Evolutionary conservation across 2,329 filamentous ascomycete genomes (phyloP).

Genomic region (Cytospora mali): DNA sequence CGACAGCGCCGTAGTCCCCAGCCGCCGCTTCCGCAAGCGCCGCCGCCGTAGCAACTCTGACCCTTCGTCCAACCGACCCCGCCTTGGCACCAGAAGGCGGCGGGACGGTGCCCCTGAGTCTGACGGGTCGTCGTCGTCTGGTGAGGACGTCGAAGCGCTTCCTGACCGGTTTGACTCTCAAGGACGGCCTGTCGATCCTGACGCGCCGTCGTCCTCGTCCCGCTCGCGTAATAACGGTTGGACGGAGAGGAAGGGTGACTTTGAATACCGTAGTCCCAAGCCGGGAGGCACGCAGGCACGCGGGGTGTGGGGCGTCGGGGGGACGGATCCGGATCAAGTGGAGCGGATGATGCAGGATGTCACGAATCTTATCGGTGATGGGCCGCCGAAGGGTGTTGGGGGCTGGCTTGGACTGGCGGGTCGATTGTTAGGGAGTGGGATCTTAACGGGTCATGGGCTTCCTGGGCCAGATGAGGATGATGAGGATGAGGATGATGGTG

Average conservation of each 20-base stretch:
- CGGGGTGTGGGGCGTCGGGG: slow-evolving; percentile 49
- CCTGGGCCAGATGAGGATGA: slow-evolving; percentile 14
- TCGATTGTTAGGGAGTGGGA: slow-evolving; percentile 33
- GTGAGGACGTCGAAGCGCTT: slow-evolving; percentile 46
- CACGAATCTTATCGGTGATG: slow-evolving; percentile 37
- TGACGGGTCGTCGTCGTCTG: slow-evolving; percentile 37
- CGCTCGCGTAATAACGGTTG: slow-evolving; percentile 29
- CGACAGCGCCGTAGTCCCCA: slow-evolving; percentile 13
- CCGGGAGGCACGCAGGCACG: slow-evolving; percentile 33
- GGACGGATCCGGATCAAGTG: slow-evolving; percentile 46
- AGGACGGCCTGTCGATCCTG: slow-evolving; percentile 44
- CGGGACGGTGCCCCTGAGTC: slow-evolving; percentile 32
- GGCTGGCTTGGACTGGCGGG: slow-evolving; percentile 37
- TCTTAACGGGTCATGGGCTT: slow-evolving; percentile 30
- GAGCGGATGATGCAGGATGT: slow-evolving; percentile 41
- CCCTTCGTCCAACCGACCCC: slow-evolving; percentile 38
- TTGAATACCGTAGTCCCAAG: slow-evolving; percentile 40
- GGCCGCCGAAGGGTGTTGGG: slow-evolving; percentile 21
- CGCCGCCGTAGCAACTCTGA: slow-evolving; percentile 40
- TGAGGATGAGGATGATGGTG: slow-evolving; percentile 1
- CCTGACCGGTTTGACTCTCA: slow-evolving; percentile 52
- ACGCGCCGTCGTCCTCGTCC: background rate
- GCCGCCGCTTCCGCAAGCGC: slow-evolving; percentile 22
- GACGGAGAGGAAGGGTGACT: slow-evolving; percentile 46
- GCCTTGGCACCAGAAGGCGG: slow-evolving; percentile 31